phyloP scores from a whole-genome alignment of 169 alveolate species.

The Theileria annulata region DNA sequence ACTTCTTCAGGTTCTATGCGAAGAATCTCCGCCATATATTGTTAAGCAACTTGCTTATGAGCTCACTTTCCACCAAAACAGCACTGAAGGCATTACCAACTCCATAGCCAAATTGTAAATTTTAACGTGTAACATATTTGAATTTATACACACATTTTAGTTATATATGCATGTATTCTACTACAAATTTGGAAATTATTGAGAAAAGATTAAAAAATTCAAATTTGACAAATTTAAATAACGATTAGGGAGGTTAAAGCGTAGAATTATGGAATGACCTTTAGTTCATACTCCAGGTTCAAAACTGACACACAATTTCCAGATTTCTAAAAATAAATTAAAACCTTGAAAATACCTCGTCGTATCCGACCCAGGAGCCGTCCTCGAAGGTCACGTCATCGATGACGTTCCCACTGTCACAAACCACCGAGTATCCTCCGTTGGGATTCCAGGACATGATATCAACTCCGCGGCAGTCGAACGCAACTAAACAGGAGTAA shows the following conservation, averaged over 20 bases:
- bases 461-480: conserved; percentile 65
- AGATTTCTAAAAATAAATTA: conserved; percentile 15
- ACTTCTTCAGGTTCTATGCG: conserved; percentile 61
- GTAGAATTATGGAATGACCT: conserved; percentile 31
- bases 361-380: conserved; percentile 69
- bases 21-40: conserved; percentile 40
- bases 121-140: not conserved
- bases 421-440: conserved; percentile 61
- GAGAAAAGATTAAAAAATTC: not conserved
- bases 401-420: conserved; percentile 60
- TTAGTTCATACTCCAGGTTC: conserved; percentile 55
- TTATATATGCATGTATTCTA: not conserved
- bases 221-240: not conserved
- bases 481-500: conserved; percentile 56
- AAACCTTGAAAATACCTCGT: conserved; percentile 33
- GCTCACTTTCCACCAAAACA: conserved; percentile 27
- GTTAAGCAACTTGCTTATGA: conserved; percentile 52
- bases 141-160: not conserved
- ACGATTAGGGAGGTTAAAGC: not conserved
- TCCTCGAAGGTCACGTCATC: conserved; percentile 49
- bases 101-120: not conserved
- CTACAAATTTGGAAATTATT: not conserved
- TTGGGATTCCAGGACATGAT: conserved; percentile 52
- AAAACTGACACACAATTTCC: conserved; percentile 46
- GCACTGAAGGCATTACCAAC: conserved; percentile 10